Evolutionary conservation across 495 filamentous ascomycete species (phyloP).

Genomic region (Aspergillus coremiiformis): DNA sequence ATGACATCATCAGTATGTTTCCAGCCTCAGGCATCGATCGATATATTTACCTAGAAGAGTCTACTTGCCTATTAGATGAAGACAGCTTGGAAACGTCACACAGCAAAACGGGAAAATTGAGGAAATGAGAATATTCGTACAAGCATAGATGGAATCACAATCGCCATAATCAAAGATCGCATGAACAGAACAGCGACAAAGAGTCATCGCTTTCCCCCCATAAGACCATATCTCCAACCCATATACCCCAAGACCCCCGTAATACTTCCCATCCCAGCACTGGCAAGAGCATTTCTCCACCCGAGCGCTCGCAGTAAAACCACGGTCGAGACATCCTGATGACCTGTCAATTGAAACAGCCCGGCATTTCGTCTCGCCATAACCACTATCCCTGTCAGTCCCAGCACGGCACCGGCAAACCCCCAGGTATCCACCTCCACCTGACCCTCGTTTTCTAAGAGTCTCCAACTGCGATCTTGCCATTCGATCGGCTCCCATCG

Average conservation of each 20-base stretch:
- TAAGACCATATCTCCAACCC: background rate
- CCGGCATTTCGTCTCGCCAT: background rate
- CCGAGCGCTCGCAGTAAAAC: background rate
- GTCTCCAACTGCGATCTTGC: slow-evolving; percentile 53
- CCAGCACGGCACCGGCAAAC: slow-evolving; percentile 28
- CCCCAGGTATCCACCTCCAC: slow-evolving; percentile 46
- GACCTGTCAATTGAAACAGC: background rate
- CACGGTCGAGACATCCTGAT: background rate
- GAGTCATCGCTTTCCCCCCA: background rate
- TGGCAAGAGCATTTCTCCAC: background rate
- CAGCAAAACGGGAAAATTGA: too few relatives aligned
- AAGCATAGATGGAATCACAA: too few relatives aligned
- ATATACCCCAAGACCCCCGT: background rate
- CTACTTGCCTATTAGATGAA: too few relatives aligned
- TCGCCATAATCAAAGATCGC: too few relatives aligned
- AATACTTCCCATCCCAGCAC: background rate
- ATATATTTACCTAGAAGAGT: too few relatives aligned
- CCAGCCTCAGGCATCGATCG: too few relatives aligned
- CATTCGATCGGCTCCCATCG: slow-evolving; percentile 53
- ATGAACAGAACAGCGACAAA: background rate
- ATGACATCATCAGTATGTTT: too few relatives aligned
- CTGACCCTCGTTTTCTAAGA: slow-evolving; percentile 49
- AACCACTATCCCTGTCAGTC: background rate
- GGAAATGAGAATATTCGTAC: too few relatives aligned
- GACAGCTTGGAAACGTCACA: too few relatives aligned